These are phyloP conservation scores for Lobosporangium transversale DNA, from an alignment of 192 early-diverging fungal species.

Conservation along the genomic window DNA sequence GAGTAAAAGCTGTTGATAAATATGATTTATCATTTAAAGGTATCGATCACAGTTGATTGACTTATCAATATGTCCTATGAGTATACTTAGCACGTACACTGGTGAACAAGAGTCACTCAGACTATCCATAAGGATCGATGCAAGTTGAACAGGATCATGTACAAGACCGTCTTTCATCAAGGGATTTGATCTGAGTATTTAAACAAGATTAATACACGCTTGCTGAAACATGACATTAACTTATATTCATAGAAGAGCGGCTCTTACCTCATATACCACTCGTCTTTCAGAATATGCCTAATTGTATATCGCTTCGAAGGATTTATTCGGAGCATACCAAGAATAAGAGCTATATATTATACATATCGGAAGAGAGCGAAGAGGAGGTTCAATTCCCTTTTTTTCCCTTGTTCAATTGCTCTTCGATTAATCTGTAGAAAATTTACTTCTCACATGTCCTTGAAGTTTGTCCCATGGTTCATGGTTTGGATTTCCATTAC, in stretches of 20 bases:
- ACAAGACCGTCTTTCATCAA: slow-evolving; percentile 63
- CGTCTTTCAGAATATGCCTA: slow-evolving; percentile 53
- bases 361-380: too few relatives aligned
- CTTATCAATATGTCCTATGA: too few relatives aligned
- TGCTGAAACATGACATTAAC: too few relatives aligned
- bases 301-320: slow-evolving; percentile 54
- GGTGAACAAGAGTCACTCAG: slow-evolving; percentile 34
- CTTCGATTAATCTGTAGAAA: background rate
- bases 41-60: too few relatives aligned
- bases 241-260: too few relatives aligned
- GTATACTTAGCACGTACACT: too few relatives aligned
- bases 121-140: slow-evolving; percentile 63
- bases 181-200: slow-evolving; percentile 55
- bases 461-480: slow-evolving; percentile 65
- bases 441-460: slow-evolving; percentile 55
- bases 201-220: too few relatives aligned
- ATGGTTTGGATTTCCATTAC: slow-evolving; percentile 51
- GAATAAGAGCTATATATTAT: slow-evolving; percentile 51
- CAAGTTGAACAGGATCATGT: slow-evolving; percentile 65
- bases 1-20: background rate
- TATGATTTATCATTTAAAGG: too few relatives aligned
- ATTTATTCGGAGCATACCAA: slow-evolving; percentile 62
- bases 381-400: too few relatives aligned
- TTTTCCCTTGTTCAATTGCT: background rate
- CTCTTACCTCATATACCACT: slow-evolving; percentile 64